Base-by-base conservation (phyloP, 1,284 basidiomycete genomes). In the Pseudozyma tsukubaensis region DNA sequence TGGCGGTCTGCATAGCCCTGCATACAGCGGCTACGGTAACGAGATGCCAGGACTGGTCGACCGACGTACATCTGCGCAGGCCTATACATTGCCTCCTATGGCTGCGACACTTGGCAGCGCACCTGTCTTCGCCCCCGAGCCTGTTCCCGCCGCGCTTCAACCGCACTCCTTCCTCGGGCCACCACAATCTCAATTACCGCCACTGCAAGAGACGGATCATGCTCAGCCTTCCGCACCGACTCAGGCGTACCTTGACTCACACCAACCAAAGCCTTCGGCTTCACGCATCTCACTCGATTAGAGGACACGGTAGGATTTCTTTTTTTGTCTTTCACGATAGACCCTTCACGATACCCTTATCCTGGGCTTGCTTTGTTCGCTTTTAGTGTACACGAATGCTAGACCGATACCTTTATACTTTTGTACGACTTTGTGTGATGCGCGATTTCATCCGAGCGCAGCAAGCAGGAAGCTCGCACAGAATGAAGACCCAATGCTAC, bases 221-320 rank as follows among this genome's bases (percentile, higher is more conserved):
- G 9, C 45, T 9, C 43, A 45, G 21, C 24, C 42, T 21, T 29
- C 40, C 4, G 40, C 16, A 3, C 39, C 56, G 11, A 35, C 48
- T 10, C 49, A 59, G 34, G 24, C 50, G 1, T 54, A 50, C 24
- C 18, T 50, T 11, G 44, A 51, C n/a, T 21, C 55, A 9, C 59
- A 58, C 24, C 50, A 59, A 19, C 59, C 60, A 2, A 40, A 43
- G 12, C 66, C 66, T 18, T 49, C 66, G 4, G 37, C 56, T 34
- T 59, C 60, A 3, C 59, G 67, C 24, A 58, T 70, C 49, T 70
- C 60, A 10, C 52, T 70, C 18, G 67, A 70, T 32, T 70, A 11
- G 29, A 18, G 24, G 12, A 19, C 14, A 43, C 14, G 42, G 13
- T 18, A 18, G 16, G 4, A 24, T 24, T 14, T 14, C 4, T 4